Evolutionary conservation across 78 protist species (phyloP).

Genomic region (Cavenderia fasciculata): DNA sequence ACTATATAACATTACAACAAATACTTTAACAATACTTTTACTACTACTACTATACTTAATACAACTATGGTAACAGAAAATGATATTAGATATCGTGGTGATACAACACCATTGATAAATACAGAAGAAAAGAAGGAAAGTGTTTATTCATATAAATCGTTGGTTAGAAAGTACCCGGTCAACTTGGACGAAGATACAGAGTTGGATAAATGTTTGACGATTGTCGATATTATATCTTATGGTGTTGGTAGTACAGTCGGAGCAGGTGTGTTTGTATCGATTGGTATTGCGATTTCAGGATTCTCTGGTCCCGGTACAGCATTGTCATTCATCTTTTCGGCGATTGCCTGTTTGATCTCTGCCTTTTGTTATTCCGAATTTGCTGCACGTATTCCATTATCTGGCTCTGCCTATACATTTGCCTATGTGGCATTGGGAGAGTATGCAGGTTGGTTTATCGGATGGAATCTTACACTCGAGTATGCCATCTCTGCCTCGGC

Average conservation of each 20-base stretch:
- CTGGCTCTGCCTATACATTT: constrained; percentile 87
- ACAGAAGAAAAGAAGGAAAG: background rate
- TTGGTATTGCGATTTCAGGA: constrained; percentile 69
- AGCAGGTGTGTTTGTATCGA: constrained; percentile 87
- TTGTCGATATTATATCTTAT: constrained; percentile 75
- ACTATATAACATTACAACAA: no score
- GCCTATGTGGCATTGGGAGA: constrained; percentile 78
- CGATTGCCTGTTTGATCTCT: constrained; percentile 59
- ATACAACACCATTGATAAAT: constrained; percentile 3
- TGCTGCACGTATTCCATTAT: constrained; percentile 62
- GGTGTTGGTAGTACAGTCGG: constrained; percentile 82
- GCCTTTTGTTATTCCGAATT: constrained; percentile 85
- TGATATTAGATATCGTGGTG: no score
- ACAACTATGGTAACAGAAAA: no score
- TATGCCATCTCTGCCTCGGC: constrained; percentile 78
- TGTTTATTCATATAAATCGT: background rate
- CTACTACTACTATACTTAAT: no score
- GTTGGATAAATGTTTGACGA: constrained; percentile 58
- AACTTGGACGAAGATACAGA: background rate
- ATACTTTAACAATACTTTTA: no score
- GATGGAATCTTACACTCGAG: constrained; percentile 79
- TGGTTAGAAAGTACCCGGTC: constrained; percentile 10
- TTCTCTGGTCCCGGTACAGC: constrained; percentile 86
- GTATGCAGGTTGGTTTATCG: constrained; percentile 74
- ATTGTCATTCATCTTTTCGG: constrained; percentile 69